phyloP scores from a whole-genome alignment of 495 filamentous ascomycete species.

The Extremus antarcticus region DNA sequence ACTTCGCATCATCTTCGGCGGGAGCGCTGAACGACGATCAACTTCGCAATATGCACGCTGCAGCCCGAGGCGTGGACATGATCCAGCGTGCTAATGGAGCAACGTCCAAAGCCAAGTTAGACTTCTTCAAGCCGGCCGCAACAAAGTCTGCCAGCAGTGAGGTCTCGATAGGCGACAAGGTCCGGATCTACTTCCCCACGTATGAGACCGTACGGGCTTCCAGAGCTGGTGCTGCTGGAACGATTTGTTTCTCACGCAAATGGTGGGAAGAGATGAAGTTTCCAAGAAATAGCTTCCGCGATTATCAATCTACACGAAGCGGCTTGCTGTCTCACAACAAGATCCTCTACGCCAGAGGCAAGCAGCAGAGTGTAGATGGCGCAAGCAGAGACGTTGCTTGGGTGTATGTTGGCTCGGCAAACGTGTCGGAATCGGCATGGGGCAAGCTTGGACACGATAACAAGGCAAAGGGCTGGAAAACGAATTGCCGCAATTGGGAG shows the following conservation, averaged over 20 bases:
- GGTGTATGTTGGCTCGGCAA: conserved; percentile 87
- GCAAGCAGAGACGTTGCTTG: conserved; percentile 38
- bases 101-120: conserved; percentile 7
- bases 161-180: conserved; percentile 37
- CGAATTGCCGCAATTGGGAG: conserved; percentile 92
- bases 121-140: conserved; percentile 20
- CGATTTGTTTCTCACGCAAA: conserved; percentile 60
- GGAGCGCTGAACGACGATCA: conserved; percentile 61
- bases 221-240: conserved; percentile 54
- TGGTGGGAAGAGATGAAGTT: conserved; percentile 60
- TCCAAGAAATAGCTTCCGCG: conserved; percentile 56
- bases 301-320: conserved; percentile 55
- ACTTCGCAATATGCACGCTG: conserved; percentile 60
- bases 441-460: conserved; percentile 62
- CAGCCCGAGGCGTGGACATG: conserved; percentile 48
- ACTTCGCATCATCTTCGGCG: conserved; percentile 60
- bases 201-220: conserved; percentile 55
- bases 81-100: neutral
- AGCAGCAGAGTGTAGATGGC: conserved; percentile 18
- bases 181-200: conserved; percentile 78
- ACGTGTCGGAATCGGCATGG: conserved; percentile 88
- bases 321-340: conserved; percentile 87
- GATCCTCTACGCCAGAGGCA: conserved; percentile 55
- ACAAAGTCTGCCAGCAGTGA: neutral
- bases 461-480: conserved; percentile 49